These are phyloP conservation scores for Wickerhamomyces rabaulensis DNA, from an alignment of 805 yeast genomes.

Conservation along the genomic window DNA sequence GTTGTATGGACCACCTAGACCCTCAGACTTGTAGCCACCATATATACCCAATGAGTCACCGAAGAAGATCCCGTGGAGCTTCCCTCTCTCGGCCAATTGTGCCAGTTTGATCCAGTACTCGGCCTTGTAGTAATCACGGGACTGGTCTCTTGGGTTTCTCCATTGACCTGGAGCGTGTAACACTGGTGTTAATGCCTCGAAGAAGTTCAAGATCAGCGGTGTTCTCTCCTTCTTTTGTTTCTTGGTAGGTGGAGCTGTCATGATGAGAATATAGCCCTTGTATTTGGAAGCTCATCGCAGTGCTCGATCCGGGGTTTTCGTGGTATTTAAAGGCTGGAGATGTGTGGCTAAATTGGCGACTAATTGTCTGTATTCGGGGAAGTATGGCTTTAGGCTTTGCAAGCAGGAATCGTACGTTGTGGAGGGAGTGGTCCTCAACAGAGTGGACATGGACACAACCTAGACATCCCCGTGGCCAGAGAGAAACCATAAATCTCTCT, in stretches of 20 bases:
- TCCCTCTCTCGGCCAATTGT: conserved; percentile 30
- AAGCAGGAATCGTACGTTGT: no score
- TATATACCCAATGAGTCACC: conserved; percentile 35
- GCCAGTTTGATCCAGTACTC: conserved; percentile 34
- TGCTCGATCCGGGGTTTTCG: no score
- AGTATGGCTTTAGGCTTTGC: no score
- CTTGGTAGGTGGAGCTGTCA: conserved; percentile 1
- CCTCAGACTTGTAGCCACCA: conserved; percentile 28
- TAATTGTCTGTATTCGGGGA: no score
- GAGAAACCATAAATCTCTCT: no score
- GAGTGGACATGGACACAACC: no score
- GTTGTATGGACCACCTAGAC: conserved; percentile 27
- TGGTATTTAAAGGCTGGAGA: no score
- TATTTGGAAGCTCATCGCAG: no score
- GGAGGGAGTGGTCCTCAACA: no score
- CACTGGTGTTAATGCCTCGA: conserved; percentile 10
- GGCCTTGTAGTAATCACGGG: conserved; percentile 9
- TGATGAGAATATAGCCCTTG: no score
- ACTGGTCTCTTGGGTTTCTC: conserved; percentile 9
- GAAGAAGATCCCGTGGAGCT: conserved; percentile 30
- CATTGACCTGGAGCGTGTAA: conserved; percentile 12
- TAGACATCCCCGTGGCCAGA: no score
- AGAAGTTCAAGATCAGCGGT: conserved; percentile 8
- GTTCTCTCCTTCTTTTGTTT: conserved; percentile 1
- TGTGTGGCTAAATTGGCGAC: no score